phyloP scores from a whole-genome alignment of 2,329 filamentous ascomycete species.

The Macrophomina tecta region DNA sequence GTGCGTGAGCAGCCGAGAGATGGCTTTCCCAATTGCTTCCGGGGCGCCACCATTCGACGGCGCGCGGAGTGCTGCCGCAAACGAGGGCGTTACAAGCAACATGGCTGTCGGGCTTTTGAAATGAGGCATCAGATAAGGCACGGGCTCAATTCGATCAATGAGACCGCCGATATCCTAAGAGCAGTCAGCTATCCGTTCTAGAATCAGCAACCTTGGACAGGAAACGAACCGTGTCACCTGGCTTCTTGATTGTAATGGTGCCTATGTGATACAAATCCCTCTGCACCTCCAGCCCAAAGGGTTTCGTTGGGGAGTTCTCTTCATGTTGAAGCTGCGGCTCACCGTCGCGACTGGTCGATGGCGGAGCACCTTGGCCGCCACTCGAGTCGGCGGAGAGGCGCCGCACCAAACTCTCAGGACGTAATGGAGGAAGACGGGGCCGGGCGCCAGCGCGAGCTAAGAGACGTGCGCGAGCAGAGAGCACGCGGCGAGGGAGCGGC shows the following conservation, averaged over 20 bases:
- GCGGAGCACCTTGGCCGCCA: background rate
- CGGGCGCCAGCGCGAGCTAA: background rate
- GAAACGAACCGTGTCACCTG: conserved; percentile 1
- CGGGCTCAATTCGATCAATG: conserved; percentile 6
- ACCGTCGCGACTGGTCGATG: background rate
- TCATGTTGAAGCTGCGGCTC: background rate
- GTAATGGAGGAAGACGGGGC: background rate
- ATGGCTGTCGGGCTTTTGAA: background rate
- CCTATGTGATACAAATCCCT: background rate
- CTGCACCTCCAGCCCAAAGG: background rate
- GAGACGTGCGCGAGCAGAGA: background rate
- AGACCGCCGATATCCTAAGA: conserved; percentile 4
- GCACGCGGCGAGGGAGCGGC: background rate
- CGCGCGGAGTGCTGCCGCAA: background rate
- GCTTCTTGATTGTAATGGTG: conserved; percentile 8
- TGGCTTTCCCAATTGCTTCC: background rate
- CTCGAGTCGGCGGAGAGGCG: background rate
- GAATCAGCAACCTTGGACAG: background rate
- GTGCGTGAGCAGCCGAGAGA: background rate
- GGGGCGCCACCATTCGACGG: background rate
- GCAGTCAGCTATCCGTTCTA: background rate
- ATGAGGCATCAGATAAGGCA: background rate
- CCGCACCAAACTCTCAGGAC: background rate
- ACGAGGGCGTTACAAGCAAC: conserved; percentile 13
- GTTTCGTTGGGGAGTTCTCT: too few relatives aligned